Base-by-base conservation (phyloP, 2,329 filamentous ascomycete species). In the Trichoderma asperellum region DNA sequence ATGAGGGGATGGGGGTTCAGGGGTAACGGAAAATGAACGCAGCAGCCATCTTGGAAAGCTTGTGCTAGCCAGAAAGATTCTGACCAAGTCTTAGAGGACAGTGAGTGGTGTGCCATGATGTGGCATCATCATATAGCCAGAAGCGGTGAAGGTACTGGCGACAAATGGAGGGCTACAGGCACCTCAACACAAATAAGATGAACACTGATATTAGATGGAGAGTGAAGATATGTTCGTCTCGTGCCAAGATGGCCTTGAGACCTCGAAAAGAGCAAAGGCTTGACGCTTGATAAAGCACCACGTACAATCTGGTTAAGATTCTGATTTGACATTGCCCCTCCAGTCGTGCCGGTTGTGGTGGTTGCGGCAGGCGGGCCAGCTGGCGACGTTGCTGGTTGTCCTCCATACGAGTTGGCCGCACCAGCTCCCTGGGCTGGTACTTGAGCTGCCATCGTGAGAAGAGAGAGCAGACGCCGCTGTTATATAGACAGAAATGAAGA, bases 301-400 rank as follows among this genome's bases (percentile, higher is more conserved):
- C 94, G 87, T 86, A 97, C 95, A 80, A 98, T 98, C 75, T 97
- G 94, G 76, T 98, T 98, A 1, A 97, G 81, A 77, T 97, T 97
- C 76, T 96, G 93, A 72, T 95, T 93, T 2, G 91, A 93, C 81
- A 93, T 90, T 11, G 82, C 79, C 24, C 75, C 73, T 8, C 71
- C 72, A 40, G 70, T 68, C 12, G 73, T 43, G 7, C 74, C 75
- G 6, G 81, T 75, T 2, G 81, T 71, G 35, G 60, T 40, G 35
- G 78, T 71, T 21, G 82, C 76, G 8, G 75, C 73, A 32, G 78
- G 73, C 29, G 76, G 71, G 24, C 74, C 68, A 58, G 76, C 72
- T 32, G 80, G 80, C 67, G 79, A 76, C 34, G 79, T 76, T 34
- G 73, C 75, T 24, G 78, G 75, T 70, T 79, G 77, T 32, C 75